Percentiles rank a stretch among this genome's conserved stretches.
Conservation (phyloP, 176 grass and related monocot species). For the Hsuehochloa calcarea region DNA sequence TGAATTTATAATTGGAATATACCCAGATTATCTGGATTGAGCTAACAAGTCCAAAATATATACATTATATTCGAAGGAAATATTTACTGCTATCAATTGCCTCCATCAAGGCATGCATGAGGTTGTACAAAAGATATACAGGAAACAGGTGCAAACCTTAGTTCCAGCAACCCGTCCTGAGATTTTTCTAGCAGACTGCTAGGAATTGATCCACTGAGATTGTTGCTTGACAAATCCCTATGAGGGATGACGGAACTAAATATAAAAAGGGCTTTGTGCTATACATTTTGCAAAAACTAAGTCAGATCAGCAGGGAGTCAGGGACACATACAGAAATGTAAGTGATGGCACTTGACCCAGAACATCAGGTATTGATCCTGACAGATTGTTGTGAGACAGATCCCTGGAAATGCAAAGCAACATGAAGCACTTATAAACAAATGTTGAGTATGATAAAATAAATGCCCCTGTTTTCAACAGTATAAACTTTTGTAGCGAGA, state of each 20-base stretch:
- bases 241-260: neutral
- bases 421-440: neutral
- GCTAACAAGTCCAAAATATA: no score
- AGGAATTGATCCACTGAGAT: conserved; percentile 43
- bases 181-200: conserved; percentile 30
- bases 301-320: no score
- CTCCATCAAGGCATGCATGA: neutral
- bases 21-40: no score
- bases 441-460: neutral
- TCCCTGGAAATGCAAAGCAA: conserved; percentile 21
- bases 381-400: conserved; percentile 43
- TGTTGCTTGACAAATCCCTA: conserved; percentile 52
- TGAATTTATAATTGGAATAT: neutral
- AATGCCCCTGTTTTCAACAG: no score
- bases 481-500: no score
- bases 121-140: neutral
- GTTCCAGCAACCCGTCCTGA: conserved; percentile 9
- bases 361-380: conserved; percentile 31
- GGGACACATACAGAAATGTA: conserved; percentile 19
- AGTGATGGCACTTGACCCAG: no score
- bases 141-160: conserved; percentile 22
- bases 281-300: neutral
- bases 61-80: no score
- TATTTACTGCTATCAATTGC: neutral
- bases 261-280: neutral